phyloP scores from a whole-genome alignment of 352 stramenopile species.

The Globisporangium carolinianum region DNA sequence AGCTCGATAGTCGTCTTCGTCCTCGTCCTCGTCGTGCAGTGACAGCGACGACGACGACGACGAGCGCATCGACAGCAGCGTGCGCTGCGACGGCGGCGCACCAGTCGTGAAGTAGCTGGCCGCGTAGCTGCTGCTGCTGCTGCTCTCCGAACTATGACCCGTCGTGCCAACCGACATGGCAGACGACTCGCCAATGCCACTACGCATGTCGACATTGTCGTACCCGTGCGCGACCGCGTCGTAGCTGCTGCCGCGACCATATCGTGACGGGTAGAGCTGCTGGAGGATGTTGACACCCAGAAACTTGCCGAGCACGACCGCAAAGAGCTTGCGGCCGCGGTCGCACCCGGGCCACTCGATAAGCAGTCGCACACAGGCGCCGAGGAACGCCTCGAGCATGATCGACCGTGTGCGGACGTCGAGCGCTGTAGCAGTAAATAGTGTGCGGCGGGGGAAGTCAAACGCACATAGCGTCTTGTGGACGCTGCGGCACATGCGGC shows the following conservation, averaged over 20 bases:
- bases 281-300: conserved; percentile 38
- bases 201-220: neutral
- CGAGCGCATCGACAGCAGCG: conserved; percentile 7
- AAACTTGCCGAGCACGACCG: conserved; percentile 40
- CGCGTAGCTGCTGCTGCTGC: neutral
- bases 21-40: conserved; percentile 7
- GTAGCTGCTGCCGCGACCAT: conserved; percentile 1
- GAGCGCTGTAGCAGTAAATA: conserved; percentile 37
- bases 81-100: neutral
- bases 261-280: conserved; percentile 11
- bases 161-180: conserved; percentile 1
- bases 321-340: conserved; percentile 37
- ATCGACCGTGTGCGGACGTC: conserved; percentile 40
- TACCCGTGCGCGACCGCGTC: neutral
- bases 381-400: conserved; percentile 46
- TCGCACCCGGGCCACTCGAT: conserved; percentile 39
- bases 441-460: conserved; percentile 44
- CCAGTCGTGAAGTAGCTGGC: neutral
- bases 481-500: conserved; percentile 26
- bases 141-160: conserved; percentile 9
- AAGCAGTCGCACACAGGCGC: conserved; percentile 26
- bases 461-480: conserved; percentile 28
- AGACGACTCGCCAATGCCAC: neutral
- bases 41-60: conserved; percentile 12
- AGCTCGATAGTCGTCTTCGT: neutral